phyloP scores from a whole-genome alignment of 139 green algal species.

The Eudorina sp. region DNA sequence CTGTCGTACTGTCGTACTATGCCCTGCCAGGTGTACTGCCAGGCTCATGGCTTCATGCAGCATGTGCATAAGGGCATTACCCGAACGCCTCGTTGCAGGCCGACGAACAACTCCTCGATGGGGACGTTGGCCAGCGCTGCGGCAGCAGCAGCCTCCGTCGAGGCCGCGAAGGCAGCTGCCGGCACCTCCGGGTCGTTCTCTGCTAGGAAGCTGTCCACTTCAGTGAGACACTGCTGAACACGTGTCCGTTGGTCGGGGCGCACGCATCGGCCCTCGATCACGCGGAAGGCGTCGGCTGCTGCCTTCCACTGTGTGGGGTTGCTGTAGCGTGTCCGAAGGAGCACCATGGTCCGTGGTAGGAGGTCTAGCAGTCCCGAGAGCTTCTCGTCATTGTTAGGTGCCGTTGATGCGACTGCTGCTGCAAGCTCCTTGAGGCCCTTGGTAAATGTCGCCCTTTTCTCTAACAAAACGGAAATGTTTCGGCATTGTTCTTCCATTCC shows the following conservation, averaged over 20 bases:
- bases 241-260: not conserved
- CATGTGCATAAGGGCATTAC: too few species aligned
- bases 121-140: slow-evolving; percentile 21
- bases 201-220: not conserved
- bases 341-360: not conserved
- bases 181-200: slow-evolving; percentile 30
- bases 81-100: too few species aligned
- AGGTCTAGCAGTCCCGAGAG: not conserved
- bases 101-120: slow-evolving; percentile 22
- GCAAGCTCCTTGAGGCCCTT: not conserved
- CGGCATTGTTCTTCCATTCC: not conserved
- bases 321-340: slow-evolving; percentile 27
- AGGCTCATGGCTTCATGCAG: too few species aligned
- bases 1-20: too few species aligned
- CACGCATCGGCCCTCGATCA: not conserved
- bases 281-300: not conserved
- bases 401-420: not conserved
- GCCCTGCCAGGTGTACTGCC: too few species aligned
- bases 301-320: slow-evolving; percentile 9
- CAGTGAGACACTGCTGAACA: not conserved
- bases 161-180: not conserved
- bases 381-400: not conserved
- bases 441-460: slow-evolving; percentile 28
- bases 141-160: not conserved
- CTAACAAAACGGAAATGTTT: not conserved